These are phyloP conservation scores for Xylariaceae sp. DNA, from an alignment of 2,329 filamentous ascomycete genomes.

Conservation along the genomic window DNA sequence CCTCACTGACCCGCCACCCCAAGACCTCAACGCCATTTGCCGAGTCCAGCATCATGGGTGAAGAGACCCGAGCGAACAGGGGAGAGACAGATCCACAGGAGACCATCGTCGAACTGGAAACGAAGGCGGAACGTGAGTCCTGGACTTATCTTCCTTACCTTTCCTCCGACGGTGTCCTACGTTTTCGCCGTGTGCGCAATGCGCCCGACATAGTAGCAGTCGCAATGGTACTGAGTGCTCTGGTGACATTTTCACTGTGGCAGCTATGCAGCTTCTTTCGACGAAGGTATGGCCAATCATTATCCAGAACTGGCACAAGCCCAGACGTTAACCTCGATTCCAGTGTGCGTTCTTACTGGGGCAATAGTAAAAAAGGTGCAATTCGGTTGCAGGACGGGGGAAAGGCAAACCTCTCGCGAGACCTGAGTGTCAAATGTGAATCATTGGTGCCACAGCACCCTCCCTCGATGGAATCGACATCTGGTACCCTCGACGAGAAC, in stretches of 20 bases:
- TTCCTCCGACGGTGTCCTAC: constrained; percentile 26
- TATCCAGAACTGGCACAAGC: neutral
- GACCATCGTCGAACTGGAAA: constrained; percentile 36
- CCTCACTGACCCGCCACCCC: constrained; percentile 21
- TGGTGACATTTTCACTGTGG: constrained; percentile 25
- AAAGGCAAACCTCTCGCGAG: constrained; percentile 1
- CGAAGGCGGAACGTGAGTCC: constrained; percentile 31
- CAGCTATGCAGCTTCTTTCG: constrained; percentile 29
- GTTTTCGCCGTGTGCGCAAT: constrained; percentile 31
- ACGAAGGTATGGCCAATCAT: constrained; percentile 25
- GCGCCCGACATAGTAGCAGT: constrained; percentile 33
- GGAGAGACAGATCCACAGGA: constrained; percentile 27
- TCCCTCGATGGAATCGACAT: constrained; percentile 10
- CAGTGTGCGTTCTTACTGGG: constrained; percentile 24
- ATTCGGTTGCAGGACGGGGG: constrained; percentile 30
- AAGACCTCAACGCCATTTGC: constrained; percentile 29
- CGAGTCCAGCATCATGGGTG: constrained; percentile 34
- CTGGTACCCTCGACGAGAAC: constrained; percentile 11
- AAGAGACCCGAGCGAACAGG: constrained; percentile 32
- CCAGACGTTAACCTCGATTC: constrained; percentile 11
- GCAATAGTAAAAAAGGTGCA: constrained; percentile 17
- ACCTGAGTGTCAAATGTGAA: constrained; percentile 1
- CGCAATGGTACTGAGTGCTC: constrained; percentile 25
- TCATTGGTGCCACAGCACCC: constrained; percentile 2
- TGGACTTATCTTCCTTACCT: constrained; percentile 32